phyloP scores from a whole-genome alignment of 169 alveolate species.

The Plasmodium relictum region DNA sequence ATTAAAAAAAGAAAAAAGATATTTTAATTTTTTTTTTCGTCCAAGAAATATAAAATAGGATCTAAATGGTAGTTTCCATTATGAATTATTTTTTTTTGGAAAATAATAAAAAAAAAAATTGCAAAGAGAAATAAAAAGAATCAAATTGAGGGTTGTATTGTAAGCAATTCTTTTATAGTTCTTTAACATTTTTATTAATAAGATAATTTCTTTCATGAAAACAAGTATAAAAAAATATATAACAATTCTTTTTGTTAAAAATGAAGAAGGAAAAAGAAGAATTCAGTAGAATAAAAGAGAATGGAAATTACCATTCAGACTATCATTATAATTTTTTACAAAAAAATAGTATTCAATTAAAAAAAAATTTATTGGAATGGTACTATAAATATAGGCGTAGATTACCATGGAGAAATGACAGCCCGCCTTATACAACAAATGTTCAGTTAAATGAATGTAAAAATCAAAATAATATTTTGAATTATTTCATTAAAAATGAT shows the following conservation, averaged over 20 bases:
- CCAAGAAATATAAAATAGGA: too few relatives aligned
- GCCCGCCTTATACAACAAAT: slow-evolving; percentile 62
- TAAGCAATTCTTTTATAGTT: too few relatives aligned
- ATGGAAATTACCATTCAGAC: not conserved
- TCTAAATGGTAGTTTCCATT: too few relatives aligned
- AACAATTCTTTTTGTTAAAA: not conserved
- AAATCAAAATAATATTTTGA: slow-evolving; percentile 25
- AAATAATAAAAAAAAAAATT: too few relatives aligned
- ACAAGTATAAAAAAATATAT: too few relatives aligned
- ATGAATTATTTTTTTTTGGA: too few relatives aligned
- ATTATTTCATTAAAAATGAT: slow-evolving; percentile 15
- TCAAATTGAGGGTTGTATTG: too few relatives aligned
- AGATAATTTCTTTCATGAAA: too few relatives aligned
- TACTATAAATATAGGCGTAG: slow-evolving; percentile 56
- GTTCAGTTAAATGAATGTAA: slow-evolving; percentile 21
- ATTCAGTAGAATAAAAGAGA: not conserved
- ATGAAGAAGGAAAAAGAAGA: slow-evolving; percentile 1
- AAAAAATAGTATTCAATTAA: slow-evolving; percentile 15
- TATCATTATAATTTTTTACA: slow-evolving; percentile 34
- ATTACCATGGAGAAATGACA: slow-evolving; percentile 76
- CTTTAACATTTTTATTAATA: too few relatives aligned
- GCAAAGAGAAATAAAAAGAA: too few relatives aligned
- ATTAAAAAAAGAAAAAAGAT: not conserved
- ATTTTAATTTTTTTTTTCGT: too few relatives aligned
- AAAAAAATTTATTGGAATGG: slow-evolving; percentile 48